phyloP scores from a whole-genome alignment of 2,329 filamentous ascomycete genomes.

The Blastomyces gilchristii region DNA sequence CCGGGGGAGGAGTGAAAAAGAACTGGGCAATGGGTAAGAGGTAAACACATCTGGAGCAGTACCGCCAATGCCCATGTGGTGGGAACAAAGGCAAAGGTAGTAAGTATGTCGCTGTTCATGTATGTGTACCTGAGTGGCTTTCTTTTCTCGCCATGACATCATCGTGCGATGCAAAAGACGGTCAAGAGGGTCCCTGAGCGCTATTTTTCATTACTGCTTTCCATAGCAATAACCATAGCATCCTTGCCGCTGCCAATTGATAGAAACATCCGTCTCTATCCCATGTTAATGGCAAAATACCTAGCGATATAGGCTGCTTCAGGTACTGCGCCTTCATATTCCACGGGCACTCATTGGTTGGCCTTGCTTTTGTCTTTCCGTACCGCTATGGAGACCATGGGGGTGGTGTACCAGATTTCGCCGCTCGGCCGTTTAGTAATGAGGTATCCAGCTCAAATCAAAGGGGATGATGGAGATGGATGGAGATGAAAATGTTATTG shows the following conservation, averaged over 20 bases:
- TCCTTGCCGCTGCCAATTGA: not conserved
- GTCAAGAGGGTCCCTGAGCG: not conserved
- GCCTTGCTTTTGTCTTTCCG: not conserved
- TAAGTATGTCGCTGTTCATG: not conserved
- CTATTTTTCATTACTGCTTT: not conserved
- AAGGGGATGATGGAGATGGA: not conserved
- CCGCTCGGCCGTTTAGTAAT: not conserved
- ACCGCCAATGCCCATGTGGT: not conserved
- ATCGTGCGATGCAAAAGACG: not conserved
- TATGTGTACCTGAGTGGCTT: no score
- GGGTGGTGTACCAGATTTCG: not conserved
- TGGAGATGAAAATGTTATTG: not conserved
- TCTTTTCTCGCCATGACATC: not conserved
- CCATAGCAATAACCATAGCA: not conserved
- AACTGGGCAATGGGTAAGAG: not conserved
- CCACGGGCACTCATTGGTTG: slow-evolving; percentile 12
- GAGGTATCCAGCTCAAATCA: not conserved
- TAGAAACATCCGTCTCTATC: not conserved
- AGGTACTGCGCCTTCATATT: not conserved
- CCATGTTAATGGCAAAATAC: not conserved
- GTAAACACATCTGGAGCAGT: not conserved
- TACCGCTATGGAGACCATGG: not conserved
- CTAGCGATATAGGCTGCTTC: not conserved
- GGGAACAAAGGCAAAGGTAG: no score
- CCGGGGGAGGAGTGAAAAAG: not conserved